Conservation (phyloP, 345 rosid genomes). For the Eucalyptus brandiana region DNA sequence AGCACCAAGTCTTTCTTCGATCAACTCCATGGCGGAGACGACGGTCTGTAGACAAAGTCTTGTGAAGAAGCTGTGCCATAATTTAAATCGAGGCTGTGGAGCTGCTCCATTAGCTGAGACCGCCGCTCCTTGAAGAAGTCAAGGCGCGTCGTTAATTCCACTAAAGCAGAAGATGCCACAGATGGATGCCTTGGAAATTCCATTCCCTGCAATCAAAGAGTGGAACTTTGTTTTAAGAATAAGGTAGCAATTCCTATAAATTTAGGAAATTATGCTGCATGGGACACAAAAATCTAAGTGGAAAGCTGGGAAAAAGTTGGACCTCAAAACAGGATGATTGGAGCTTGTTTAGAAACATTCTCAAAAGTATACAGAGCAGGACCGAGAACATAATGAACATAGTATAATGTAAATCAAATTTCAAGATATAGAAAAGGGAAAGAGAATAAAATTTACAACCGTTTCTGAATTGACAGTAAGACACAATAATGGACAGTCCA, state of each 20-base stretch:
- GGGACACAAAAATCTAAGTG: background rate
- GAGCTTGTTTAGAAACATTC: background rate
- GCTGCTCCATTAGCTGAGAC: slow-evolving; percentile 96
- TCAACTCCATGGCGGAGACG: slow-evolving; percentile 96
- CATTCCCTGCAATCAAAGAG: slow-evolving; percentile 28
- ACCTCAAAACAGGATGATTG: background rate
- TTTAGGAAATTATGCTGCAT: background rate
- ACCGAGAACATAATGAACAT: background rate
- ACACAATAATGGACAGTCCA: background rate
- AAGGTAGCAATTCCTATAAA: background rate
- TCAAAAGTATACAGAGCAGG: background rate
- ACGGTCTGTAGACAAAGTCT: slow-evolving; percentile 72
- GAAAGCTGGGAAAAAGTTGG: background rate
- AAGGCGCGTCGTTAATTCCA: slow-evolving; percentile 89
- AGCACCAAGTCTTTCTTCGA: background rate
- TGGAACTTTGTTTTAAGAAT: background rate
- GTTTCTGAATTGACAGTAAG: background rate
- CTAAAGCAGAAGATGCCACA: slow-evolving; percentile 77
- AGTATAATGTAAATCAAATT: background rate
- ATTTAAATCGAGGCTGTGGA: slow-evolving; percentile 87
- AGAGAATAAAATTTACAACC: background rate
- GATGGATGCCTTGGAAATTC: slow-evolving; percentile 80
- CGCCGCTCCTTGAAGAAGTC: slow-evolving; percentile 99
- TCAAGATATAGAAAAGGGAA: background rate
- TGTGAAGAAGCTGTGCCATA: slow-evolving; percentile 70